A percentile compares a stretch with the other conserved stretches of the same genome.
These are phyloP conservation scores for Alternaria gansuensis DNA, from an alignment of 2,329 filamentous ascomycete genomes.

Conservation along the genomic window DNA sequence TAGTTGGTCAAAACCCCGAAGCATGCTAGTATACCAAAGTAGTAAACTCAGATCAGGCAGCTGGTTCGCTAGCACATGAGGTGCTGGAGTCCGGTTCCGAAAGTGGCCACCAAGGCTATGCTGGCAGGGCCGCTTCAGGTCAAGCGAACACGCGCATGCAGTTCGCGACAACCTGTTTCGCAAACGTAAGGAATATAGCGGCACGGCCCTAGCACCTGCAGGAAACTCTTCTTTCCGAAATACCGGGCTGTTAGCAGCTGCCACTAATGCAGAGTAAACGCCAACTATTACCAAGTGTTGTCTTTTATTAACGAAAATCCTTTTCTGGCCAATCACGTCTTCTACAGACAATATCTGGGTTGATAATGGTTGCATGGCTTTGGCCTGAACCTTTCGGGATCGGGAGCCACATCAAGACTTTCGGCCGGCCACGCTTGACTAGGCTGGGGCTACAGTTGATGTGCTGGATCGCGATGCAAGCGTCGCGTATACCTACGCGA, in stretches of 20 bases:
- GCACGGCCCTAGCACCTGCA: conserved; percentile 31
- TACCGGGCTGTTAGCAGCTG: conserved; percentile 27
- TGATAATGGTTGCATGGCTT: conserved; percentile 23
- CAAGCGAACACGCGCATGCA: conserved; percentile 27
- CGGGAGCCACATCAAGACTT: conserved; percentile 25
- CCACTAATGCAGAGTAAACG: conserved; percentile 37
- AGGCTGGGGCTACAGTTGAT: conserved; percentile 17
- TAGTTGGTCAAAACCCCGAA: conserved; percentile 27
- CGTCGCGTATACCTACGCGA: conserved; percentile 16
- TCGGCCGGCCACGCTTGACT: conserved; percentile 19
- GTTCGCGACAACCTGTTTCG: conserved; percentile 19
- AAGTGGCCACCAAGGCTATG: conserved; percentile 11
- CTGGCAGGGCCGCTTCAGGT: conserved; percentile 19
- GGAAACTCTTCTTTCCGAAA: conserved; percentile 28
- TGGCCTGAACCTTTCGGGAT: conserved; percentile 20
- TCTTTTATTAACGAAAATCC: conserved; percentile 24
- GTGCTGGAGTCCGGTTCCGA: conserved; percentile 1
- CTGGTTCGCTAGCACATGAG: conserved; percentile 5
- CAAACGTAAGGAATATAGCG: conserved; percentile 16
- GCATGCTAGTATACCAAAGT: conserved; percentile 11
- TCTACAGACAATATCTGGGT: conserved; percentile 20
- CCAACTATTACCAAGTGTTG: conserved; percentile 20
- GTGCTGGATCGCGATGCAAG: conserved; percentile 23
- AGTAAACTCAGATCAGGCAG: conserved; percentile 6
- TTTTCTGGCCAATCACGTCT: conserved; percentile 25